phyloP scores from a whole-genome alignment of 108 stramenopile genomes.

The Skeletonema marinoi region DNA sequence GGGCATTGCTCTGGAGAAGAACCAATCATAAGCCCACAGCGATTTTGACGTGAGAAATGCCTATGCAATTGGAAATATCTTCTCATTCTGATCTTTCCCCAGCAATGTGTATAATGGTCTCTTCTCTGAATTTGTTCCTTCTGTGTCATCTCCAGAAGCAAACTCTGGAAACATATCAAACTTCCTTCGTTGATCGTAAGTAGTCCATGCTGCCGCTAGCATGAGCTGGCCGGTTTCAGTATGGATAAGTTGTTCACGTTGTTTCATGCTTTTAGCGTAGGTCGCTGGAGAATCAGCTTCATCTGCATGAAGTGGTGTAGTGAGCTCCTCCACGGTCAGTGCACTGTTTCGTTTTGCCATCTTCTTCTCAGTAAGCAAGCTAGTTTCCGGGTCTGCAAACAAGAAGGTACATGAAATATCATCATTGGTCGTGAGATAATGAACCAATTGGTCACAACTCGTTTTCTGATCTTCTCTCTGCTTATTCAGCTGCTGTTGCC shows the following conservation, averaged over 20 bases:
- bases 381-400: neutral
- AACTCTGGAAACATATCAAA: conserved; percentile 9
- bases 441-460: neutral
- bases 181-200: neutral
- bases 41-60: neutral
- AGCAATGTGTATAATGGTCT: neutral
- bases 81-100: neutral
- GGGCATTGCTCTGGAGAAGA: neutral
- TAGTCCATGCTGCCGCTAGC: neutral
- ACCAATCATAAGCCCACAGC: neutral
- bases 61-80: neutral
- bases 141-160: neutral
- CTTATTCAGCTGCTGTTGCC: too few relatives aligned
- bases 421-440: neutral
- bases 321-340: neutral
- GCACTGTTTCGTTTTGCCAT: neutral
- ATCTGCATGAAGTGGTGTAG: neutral
- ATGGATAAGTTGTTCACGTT: neutral
- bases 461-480: too few relatives aligned
- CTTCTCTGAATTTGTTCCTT: neutral
- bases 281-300: neutral
- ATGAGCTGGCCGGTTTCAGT: neutral
- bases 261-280: neutral
- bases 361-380: neutral
- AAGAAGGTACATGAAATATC: neutral